phyloP scores from a whole-genome alignment of 768 basidiomycete genomes.

The Lentinula raphanica region DNA sequence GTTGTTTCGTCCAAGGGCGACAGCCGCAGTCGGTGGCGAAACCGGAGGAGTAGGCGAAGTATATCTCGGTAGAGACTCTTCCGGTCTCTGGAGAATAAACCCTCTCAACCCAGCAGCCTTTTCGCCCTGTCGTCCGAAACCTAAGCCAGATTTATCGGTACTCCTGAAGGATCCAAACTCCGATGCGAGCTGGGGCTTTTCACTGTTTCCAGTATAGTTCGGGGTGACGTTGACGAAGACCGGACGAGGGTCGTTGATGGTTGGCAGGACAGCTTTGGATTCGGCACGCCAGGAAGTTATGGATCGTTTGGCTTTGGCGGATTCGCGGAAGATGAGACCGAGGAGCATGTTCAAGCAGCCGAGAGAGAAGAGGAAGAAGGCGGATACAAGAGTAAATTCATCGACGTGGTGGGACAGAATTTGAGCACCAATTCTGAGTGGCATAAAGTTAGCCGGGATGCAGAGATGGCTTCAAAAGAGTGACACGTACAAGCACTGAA shows the following conservation, averaged over 20 bases:
- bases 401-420: conserved; percentile 78
- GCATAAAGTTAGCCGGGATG: not conserved
- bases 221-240: conserved; percentile 31
- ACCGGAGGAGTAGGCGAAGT: conserved; percentile 28
- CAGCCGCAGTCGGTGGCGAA: conserved; percentile 9
- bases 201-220: conserved; percentile 23
- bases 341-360: conserved; percentile 86
- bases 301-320: conserved; percentile 56
- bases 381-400: conserved; percentile 84
- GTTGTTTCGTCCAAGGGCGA: conserved; percentile 1
- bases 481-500: conserved; percentile 71
- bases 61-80: conserved; percentile 60
- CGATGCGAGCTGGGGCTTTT: conserved; percentile 12
- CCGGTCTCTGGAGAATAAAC: conserved; percentile 35
- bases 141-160: conserved; percentile 45
- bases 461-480: not conserved
- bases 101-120: conserved; percentile 64
- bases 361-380: conserved; percentile 87
- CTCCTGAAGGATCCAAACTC: conserved; percentile 10
- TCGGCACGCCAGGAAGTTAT: conserved; percentile 60
- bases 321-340: conserved; percentile 66
- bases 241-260: conserved; percentile 30
- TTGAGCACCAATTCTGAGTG: conserved; percentile 56
- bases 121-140: conserved; percentile 79
- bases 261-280: conserved; percentile 41